Base-by-base conservation (phyloP, 768 basidiomycete genomes). In the Suillus alpinus region DNA sequence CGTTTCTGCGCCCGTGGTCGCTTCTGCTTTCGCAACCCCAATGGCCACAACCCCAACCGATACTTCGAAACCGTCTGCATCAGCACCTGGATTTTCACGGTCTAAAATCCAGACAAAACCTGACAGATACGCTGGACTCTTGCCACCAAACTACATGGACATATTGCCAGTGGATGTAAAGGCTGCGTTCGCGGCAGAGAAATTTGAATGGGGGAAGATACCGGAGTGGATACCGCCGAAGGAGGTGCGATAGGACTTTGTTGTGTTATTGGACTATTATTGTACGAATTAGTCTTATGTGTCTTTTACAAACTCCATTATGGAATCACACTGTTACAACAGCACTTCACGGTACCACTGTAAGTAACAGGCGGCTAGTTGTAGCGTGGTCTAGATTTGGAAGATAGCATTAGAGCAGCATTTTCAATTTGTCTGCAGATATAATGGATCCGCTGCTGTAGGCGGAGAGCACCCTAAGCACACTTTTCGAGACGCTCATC, bases 141-240 rank as follows among this genome's bases (percentile, higher is more conserved):
- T 92, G 36, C 89, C 88, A 6, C 64, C 66, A n/a, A 79, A 86
- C 64, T 92, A 92, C 71, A 61, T 76, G 39, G 73, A 82, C 56
- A 69, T 82, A 20, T 65, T 91, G 29, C 88, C 91, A 2, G 67
- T 75, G 52, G 68, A 66, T 6, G 82, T 77, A 57, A 69, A 78
- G 66, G 80, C 81, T 6, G 85, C 86, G 43, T 91, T 91, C 66
- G 68, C 75, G 63, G 73, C 73, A 20, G 74, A 76, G 58, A 83
- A 73, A 72, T 92, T 92, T 66, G 85, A 84, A 67, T 88, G 83
- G 80, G 84, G 86, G 69, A 81, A 81, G 62, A 79, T 92, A 51
- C 90, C 90, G 1, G 88, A 89, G 60, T 91, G 86, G 85, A 77
- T 87, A 59, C 91, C 90, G 41, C 91, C 89, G 9, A 65, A 82